Conservation (phyloP, 306 rosid genomes). For the Citrullus colocynthis region DNA sequence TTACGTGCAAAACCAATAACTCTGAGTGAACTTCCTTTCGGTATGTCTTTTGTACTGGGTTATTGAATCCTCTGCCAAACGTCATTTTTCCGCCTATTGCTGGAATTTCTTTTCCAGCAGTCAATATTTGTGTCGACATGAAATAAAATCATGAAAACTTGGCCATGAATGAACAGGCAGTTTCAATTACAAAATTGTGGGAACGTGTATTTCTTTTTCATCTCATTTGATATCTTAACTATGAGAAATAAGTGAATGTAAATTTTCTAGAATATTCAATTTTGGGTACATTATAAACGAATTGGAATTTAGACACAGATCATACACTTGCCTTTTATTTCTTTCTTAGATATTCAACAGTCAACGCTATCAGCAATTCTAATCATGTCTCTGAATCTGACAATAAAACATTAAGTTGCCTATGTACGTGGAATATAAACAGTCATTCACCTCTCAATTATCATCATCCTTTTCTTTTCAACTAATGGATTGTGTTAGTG, state of each 20-base stretch:
- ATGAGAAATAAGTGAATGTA: neutral
- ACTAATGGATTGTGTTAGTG: neutral
- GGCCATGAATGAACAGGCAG: neutral
- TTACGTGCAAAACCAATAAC: conserved; percentile 73
- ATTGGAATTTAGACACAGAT: neutral
- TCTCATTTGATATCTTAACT: neutral
- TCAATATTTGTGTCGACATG: neutral
- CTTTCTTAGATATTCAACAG: neutral
- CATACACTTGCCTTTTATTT: neutral
- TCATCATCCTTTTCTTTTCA: neutral
- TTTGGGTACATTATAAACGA: neutral
- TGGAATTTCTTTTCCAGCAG: neutral
- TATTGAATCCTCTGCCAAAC: conserved; percentile 3
- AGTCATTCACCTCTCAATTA: neutral
- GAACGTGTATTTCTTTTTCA: neutral
- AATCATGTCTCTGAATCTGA: neutral
- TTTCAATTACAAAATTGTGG: neutral
- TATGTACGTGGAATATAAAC: neutral
- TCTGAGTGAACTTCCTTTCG: conserved; percentile 87
- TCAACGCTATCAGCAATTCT: neutral
- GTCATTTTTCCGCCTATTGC: neutral
- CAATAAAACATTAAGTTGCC: neutral
- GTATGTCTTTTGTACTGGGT: conserved; percentile 32
- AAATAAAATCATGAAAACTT: neutral
- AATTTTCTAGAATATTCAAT: neutral